A percentile compares a stretch with the other conserved stretches of the same genome.
Conservation (phyloP, 371 early-diverging fungal species). For the Syncephalastrum contaminatum region DNA sequence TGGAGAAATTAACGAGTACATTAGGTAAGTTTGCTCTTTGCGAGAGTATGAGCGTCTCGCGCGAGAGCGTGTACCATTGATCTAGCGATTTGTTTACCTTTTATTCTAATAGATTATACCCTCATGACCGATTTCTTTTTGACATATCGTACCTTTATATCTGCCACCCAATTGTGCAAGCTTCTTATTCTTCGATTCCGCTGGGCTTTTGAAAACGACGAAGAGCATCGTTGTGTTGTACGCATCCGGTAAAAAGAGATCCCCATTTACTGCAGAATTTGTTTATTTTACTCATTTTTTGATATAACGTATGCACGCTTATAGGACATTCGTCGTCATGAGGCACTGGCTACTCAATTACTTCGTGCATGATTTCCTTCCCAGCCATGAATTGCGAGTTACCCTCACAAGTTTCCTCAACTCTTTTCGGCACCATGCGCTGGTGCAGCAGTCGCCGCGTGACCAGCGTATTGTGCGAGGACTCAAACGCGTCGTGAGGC, state of each 20-base stretch:
- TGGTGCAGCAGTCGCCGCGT: slow-evolving; percentile 46
- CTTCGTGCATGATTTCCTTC: slow-evolving; percentile 64
- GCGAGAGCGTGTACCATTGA: neutral
- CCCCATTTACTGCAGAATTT: too few species aligned
- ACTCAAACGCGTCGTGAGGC: slow-evolving; percentile 49
- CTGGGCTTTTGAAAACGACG: slow-evolving; percentile 59
- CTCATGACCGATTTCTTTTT: slow-evolving; percentile 73
- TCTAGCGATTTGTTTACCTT: neutral
- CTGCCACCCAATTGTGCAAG: slow-evolving; percentile 55
- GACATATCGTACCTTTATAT: slow-evolving; percentile 65
- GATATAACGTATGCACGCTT: neutral
- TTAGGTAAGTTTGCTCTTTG: slow-evolving; percentile 36
- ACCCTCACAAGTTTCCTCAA: slow-evolving; percentile 48
- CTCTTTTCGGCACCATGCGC: slow-evolving; percentile 37
- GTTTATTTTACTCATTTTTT: too few species aligned
- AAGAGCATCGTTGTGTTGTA: slow-evolving; percentile 55
- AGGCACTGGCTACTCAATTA: slow-evolving; percentile 72
- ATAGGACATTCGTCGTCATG: slow-evolving; percentile 64
- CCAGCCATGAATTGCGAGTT: slow-evolving; percentile 40
- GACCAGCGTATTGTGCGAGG: slow-evolving; percentile 61
- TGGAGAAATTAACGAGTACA: slow-evolving; percentile 62
- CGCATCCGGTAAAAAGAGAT: slow-evolving; percentile 50
- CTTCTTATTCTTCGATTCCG: slow-evolving; percentile 60
- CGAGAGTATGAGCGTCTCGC: too few species aligned
- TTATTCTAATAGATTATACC: slow-evolving; percentile 51